Percentiles rank a stretch among this genome's conserved stretches.
These are phyloP conservation scores for Pichia ethanolica DNA, from an alignment of 805 yeast genomes.

Conservation along the genomic window DNA sequence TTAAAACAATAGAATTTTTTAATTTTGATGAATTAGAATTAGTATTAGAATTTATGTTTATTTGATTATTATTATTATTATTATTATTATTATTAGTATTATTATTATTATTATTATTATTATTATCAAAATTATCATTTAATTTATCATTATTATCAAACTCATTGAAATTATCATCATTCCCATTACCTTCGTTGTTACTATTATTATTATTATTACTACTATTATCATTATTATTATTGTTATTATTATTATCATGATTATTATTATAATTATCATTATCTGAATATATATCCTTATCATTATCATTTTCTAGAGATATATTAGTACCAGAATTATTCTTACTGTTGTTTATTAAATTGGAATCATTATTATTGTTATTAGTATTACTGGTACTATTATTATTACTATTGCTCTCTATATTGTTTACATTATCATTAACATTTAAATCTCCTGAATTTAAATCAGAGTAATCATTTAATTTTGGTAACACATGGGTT, in stretches of 20 bases:
- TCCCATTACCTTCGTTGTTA: background rate
- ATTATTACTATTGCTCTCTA: slow-evolving; percentile 6
- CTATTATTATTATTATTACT: background rate
- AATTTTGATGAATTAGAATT: background rate
- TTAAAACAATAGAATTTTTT: slow-evolving; percentile 12
- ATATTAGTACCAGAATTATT: no score
- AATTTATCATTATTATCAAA: background rate
- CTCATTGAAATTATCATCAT: background rate
- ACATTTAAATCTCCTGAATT: no score
- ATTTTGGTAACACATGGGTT: slow-evolving; percentile 5
- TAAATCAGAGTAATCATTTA: no score
- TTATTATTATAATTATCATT: background rate
- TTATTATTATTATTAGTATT: background rate
- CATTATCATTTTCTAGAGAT: no score
- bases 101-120: background rate
- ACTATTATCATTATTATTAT: background rate
- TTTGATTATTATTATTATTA: background rate
- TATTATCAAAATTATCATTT: background rate
- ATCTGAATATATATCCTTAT: no score
- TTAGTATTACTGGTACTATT: background rate
- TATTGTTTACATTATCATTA: no score
- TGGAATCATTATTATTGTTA: background rate
- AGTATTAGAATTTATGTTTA: background rate
- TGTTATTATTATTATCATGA: background rate
- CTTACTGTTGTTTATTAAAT: no score